phyloP scores from a whole-genome alignment of 305 asterid genomes.

The Solanum hybrid region DNA sequence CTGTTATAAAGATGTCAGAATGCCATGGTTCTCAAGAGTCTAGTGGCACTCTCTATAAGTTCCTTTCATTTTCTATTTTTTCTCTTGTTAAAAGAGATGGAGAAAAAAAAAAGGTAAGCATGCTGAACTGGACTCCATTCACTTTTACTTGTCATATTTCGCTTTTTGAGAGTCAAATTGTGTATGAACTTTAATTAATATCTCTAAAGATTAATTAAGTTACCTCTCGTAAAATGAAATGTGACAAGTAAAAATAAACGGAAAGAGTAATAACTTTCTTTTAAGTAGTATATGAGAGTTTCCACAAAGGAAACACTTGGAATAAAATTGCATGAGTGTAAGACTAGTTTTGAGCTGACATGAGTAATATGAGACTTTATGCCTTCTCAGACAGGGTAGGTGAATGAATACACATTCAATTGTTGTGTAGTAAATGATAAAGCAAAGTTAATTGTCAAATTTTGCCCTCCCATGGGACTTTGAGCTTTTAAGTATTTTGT shows the following conservation, averaged over 20 bases:
- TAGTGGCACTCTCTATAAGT: too few relatives aligned
- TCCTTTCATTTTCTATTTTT: too few relatives aligned
- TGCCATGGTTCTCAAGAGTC: too few relatives aligned
- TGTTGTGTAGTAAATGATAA: neutral
- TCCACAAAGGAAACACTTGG: neutral
- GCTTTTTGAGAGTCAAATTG: too few relatives aligned
- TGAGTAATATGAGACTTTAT: neutral
- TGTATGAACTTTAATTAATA: too few relatives aligned
- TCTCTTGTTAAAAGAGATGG: too few relatives aligned
- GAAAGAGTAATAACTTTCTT: neutral
- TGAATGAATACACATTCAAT: neutral
- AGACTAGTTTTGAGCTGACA: neutral
- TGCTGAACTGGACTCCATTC: too few relatives aligned
- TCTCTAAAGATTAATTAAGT: too few relatives aligned
- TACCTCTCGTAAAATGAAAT: neutral
- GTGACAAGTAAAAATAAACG: neutral
- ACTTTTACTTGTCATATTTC: too few relatives aligned
- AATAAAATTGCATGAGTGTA: neutral
- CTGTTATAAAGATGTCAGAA: too few relatives aligned
- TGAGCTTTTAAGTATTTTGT: neutral
- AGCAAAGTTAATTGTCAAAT: neutral
- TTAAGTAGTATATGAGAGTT: neutral
- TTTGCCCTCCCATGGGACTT: neutral
- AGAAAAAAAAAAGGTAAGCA: neutral
- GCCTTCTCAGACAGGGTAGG: neutral